A percentile compares a stretch with the other conserved stretches of the same genome.
Evolutionary conservation across 306 rosid genomes (phyloP).

Genomic region (Abrus pulchellus): DNA sequence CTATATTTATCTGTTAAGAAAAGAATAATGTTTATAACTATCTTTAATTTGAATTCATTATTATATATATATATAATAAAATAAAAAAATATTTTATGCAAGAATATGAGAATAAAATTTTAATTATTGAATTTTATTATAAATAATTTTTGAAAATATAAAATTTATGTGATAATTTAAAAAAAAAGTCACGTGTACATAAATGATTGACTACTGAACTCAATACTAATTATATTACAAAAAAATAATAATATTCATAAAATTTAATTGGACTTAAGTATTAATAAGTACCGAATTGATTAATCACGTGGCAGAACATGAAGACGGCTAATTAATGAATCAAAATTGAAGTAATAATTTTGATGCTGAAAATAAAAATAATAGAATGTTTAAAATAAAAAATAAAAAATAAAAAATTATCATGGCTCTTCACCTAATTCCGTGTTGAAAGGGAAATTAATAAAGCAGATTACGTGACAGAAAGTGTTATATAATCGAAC

Average conservation of each 20-base stretch:
- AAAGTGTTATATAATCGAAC: neutral
- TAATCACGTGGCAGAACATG: neutral
- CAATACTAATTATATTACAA: neutral
- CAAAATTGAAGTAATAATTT: neutral
- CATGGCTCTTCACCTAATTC: conserved; percentile 33
- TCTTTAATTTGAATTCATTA: too few relatives aligned
- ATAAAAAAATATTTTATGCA: too few relatives aligned
- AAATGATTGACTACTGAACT: too few relatives aligned
- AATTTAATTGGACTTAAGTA: neutral
- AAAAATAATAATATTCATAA: neutral
- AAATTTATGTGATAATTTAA: too few relatives aligned
- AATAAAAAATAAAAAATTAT: neutral
- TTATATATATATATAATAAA: too few relatives aligned
- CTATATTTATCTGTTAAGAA: neutral
- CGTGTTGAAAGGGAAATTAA: conserved; percentile 37
- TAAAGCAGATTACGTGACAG: conserved; percentile 14
- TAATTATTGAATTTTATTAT: too few relatives aligned
- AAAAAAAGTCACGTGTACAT: neutral
- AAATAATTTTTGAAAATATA: too few relatives aligned
- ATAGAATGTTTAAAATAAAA: neutral
- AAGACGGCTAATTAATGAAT: neutral
- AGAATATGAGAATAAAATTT: too few relatives aligned
- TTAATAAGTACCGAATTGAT: neutral
- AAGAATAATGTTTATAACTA: neutral
- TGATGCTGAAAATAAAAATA: neutral